Evolutionary conservation across 768 basidiomycete species (phyloP), one percentile per base, ranked within the genome.

Genomic region (Podaxis rugospora): DNA sequence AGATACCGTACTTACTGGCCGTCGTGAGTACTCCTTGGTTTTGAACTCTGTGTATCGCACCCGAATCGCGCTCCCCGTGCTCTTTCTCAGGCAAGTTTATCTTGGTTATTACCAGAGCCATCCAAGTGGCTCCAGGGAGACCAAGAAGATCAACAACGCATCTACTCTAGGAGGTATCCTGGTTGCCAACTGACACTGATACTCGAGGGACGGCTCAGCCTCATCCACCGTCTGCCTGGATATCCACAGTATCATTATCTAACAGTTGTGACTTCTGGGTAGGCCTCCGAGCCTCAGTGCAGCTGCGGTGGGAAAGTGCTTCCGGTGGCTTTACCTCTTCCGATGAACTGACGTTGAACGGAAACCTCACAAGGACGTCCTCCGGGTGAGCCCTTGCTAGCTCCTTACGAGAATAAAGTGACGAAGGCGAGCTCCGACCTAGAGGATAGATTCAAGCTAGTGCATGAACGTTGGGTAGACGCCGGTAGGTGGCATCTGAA

Each of bases 241-340:
- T 9, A 44, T 14, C 39, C 7, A 53, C 11, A 40, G 47, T 3
- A 25, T 60, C n/a, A 32, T 60, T 16, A 40, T 62, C n/a, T 55
- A 62, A 32, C 55, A 55, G 18, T 4, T 62, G 39, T 56, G 61
- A 47, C 51, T 56, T 16, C 28, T 62, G 21, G 55, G 54, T 5
- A 50, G 55, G 54, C 40, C 54, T 39, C 16, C 55, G 32, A 62
- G 54, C 35, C 53, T 62, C 16, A 23, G 51, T n/a, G 54, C 55
- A 9, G 55, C 50, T 32, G 36, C 50, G 6, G 39, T 28, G 6
- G 54, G 61, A 1, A 51, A 50, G 6, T 62, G 60, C 16, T 37
- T 62, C 11, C 54, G 55, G 36, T 62, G 60, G 60, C 36, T 62
- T 18, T 51, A 47, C 13, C 35, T 35, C 13, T 62, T 51, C 13